Evolutionary conservation across 371 early-diverging fungal species (phyloP), one percentile per base, ranked within the genome.

Genomic region (Mortierella sp.): DNA sequence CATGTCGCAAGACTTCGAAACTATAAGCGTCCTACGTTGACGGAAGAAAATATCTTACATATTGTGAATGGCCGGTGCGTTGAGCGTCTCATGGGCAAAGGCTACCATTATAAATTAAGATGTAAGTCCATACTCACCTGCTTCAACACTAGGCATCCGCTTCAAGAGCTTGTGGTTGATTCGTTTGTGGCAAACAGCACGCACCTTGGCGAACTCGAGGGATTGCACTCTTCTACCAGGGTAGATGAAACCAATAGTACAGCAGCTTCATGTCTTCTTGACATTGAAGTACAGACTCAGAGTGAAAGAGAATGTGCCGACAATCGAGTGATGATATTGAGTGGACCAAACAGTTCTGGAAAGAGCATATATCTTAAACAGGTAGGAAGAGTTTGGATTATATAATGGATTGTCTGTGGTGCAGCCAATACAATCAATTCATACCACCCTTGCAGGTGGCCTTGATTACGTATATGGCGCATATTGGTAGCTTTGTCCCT

Each of bases 401-500:
- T 17, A 35, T 51, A 4, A 15, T 9, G 26, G 28, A 35, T 13
- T 54, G 32, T 15, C 26, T 34, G 29, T n/a, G 0, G 26, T 15
- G 3, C 31, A 1, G n/a, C n/a, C n/a, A n/a, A n/a, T n/a, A 4
- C 32, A 31, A 15, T 12, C 35, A 6, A 49, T 22, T 12, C 17
- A 17, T 22, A 31, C 23, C 23, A 28, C 2, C 6, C 23, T 12
- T 90, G 29, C 76, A 88, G 70, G 82, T 86, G 22, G 89, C 89
- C 1, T 29, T 90, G 56, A 93, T 96, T 55, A 85, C 92, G 0
- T 83, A 98, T n/a, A 83, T 99, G 87, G 98, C 98, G 0, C 99
- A 99, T 70, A 88, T 95, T 26, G 99, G 99, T 0, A 88, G 89
- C 64, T 98, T 93, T 87, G 97, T 99, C 1, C 97, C 99, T 5